A percentile compares a stretch with the other conserved stretches of the same genome.
Evolutionary conservation across 306 rosid species (phyloP).

Genomic region (Medicago lupulina): DNA sequence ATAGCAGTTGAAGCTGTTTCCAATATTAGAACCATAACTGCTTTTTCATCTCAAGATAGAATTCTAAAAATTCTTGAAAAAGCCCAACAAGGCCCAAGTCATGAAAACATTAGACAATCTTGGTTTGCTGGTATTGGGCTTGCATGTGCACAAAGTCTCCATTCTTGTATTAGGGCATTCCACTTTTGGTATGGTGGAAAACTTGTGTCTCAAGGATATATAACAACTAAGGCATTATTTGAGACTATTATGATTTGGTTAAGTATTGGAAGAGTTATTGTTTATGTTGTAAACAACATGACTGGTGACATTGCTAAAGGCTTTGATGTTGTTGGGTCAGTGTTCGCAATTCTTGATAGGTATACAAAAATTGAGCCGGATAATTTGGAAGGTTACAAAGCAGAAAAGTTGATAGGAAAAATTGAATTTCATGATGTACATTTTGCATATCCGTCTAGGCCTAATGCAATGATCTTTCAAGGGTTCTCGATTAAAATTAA

Average conservation of each 20-base stretch:
- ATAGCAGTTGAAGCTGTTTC: slow-evolving; percentile 93
- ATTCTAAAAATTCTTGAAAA: slow-evolving; percentile 82
- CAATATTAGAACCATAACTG: slow-evolving; percentile 76
- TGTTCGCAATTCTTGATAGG: slow-evolving; percentile 73
- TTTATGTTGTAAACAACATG: slow-evolving; percentile 83
- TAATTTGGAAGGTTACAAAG: slow-evolving; percentile 54
- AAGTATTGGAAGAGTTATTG: slow-evolving; percentile 82
- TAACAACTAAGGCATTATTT: slow-evolving; percentile 56
- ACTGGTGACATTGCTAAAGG: slow-evolving; percentile 82
- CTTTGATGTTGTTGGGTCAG: slow-evolving; percentile 66
- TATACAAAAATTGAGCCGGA: slow-evolving; percentile 72
- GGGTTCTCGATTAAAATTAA: slow-evolving; percentile 74
- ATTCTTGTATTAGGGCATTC: slow-evolving; percentile 60
- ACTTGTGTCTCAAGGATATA: slow-evolving; percentile 55
- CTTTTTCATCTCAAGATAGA: slow-evolving; percentile 85
- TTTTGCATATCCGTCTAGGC: slow-evolving; percentile 80
- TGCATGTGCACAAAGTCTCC: slow-evolving; percentile 65
- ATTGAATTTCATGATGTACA: slow-evolving; percentile 58
- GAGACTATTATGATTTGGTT: slow-evolving; percentile 75
- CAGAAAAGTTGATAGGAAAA: slow-evolving; percentile 54
- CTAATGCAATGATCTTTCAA: slow-evolving; percentile 66
- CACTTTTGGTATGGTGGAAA: slow-evolving; percentile 87
- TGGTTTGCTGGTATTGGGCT: slow-evolving; percentile 92
- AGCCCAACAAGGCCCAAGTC: slow-evolving; percentile 71
- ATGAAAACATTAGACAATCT: slow-evolving; percentile 68